Base-by-base conservation (phyloP, 2,329 filamentous ascomycete genomes). In the Macroventuria anomochaeta region DNA sequence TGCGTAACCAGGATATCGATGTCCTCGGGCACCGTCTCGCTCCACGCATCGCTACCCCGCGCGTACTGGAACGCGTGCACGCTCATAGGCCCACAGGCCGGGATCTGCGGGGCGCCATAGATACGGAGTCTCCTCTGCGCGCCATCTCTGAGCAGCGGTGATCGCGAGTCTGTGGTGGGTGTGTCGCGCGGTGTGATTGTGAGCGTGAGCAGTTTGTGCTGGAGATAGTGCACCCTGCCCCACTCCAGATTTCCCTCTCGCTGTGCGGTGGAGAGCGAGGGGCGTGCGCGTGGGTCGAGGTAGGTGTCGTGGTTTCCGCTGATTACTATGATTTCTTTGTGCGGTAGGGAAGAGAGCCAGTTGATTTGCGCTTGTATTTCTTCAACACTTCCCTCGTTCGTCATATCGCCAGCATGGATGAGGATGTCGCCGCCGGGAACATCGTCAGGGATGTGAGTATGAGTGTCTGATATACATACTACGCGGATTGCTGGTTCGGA, bases 401-500 rank as follows among this genome's bases (percentile, higher is more conserved):
- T 88, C 66, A 96, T 80, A 76, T 97, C 93, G 31, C 93, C 93
- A 2, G 91, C 90, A 70, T 97, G 93, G 64, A 97, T 89, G 41
- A 97, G 83, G 18, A 97, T 80, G 72, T 97, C 92, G 50, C 92
- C 93, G 8, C 82, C 75, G 0, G 92, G 91, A 0, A 96, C 80
- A n/a, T 80, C 64, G 15, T 74, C 64, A 7, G 85, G 77, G 8
- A 81, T 80, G 34, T 83, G 80, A 55, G 85, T 85, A 76, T 97
- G 93, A 0, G 93, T 97, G 76, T 97, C 93, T 8, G 91, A 93
- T 59, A 97, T 85, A 76, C 91, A 96, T 59, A 97, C 90, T 21
- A 97, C 82, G 55, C 87, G 86, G 68, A 97, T 84, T 6, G 84
- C 77, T 1, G 77, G 79, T 50, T 78, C 79, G 49, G 85, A 81